A percentile compares a stretch with the other conserved stretches of the same genome.
Evolutionary conservation across 805 yeast species (phyloP).

Genomic region (Nakazawaea pomicola): DNA sequence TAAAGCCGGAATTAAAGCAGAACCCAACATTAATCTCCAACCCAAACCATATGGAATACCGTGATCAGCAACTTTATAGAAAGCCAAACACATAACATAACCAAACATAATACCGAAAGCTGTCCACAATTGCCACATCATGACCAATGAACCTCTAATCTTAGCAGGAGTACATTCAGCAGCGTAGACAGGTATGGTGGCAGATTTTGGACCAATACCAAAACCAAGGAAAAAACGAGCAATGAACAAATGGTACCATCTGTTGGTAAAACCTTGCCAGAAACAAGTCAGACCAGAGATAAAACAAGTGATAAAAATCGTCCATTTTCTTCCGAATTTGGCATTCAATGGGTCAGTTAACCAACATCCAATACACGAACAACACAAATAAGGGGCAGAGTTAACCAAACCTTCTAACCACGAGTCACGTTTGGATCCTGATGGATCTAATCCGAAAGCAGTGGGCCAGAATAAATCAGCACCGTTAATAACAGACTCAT

Average conservation of each 20-base stretch:
- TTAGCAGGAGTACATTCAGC: slow-evolving; percentile 61
- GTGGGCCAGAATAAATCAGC: slow-evolving; percentile 59
- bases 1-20: slow-evolving; percentile 64
- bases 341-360: slow-evolving; percentile 55
- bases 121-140: slow-evolving; percentile 74
- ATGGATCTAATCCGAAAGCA: slow-evolving; percentile 43
- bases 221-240: slow-evolving; percentile 62
- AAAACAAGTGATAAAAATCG: slow-evolving; percentile 58
- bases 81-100: slow-evolving; percentile 59
- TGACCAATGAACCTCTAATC: slow-evolving; percentile 62
- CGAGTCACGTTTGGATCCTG: slow-evolving; percentile 40
- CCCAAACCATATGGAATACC: slow-evolving; percentile 48
- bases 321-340: slow-evolving; percentile 57
- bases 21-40: slow-evolving; percentile 69
- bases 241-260: slow-evolving; percentile 66
- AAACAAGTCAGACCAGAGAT: slow-evolving; percentile 59
- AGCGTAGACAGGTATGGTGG: slow-evolving; percentile 70
- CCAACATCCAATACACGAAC: slow-evolving; percentile 60
- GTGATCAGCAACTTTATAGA: slow-evolving; percentile 45
- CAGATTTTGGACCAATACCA: slow-evolving; percentile 70
- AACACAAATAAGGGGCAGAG: slow-evolving; percentile 66
- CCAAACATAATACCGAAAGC: slow-evolving; percentile 75
- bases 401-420: slow-evolving; percentile 62
- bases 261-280: slow-evolving; percentile 61
- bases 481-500: slow-evolving; percentile 71